Conservation (phyloP, 306 rosid genomes). For the Carpinus viminea region DNA sequence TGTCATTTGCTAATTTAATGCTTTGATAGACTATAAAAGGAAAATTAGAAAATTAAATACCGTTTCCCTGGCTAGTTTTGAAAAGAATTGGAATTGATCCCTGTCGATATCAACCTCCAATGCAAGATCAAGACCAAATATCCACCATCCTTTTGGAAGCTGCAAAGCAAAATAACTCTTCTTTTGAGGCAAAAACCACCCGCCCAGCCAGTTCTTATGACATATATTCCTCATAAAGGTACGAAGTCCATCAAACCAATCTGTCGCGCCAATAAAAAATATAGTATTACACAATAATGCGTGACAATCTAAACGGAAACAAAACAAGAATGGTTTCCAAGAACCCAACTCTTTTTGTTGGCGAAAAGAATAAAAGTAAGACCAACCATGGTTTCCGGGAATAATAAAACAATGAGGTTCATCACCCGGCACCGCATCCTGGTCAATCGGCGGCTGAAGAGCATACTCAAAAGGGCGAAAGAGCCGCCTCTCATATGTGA, state of each 20-base stretch:
- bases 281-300: neutral
- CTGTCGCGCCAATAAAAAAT: slow-evolving; percentile 42
- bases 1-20: no score
- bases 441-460: slow-evolving; percentile 70
- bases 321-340: no score
- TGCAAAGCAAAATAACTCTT: slow-evolving; percentile 95
- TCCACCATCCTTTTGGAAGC: slow-evolving; percentile 94
- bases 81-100: slow-evolving; percentile 78
- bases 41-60: slow-evolving; percentile 39
- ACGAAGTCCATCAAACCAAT: slow-evolving; percentile 97
- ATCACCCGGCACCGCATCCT: neutral
- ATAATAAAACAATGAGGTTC: slow-evolving; percentile 91
- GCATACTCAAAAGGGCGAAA: slow-evolving; percentile 90
- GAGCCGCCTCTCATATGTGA: slow-evolving; percentile 83
- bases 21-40: neutral
- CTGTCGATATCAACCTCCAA: slow-evolving; percentile 90
- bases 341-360: no score
- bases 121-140: slow-evolving; percentile 92
- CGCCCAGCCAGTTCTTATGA: slow-evolving; percentile 94
- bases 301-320: neutral
- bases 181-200: slow-evolving; percentile 97
- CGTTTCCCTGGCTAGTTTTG: slow-evolving; percentile 65
- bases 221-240: slow-evolving; percentile 91
- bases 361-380: neutral
- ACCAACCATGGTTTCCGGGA: slow-evolving; percentile 97